A percentile compares a stretch with the other conserved stretches of the same genome.
Conservation (phyloP, 148 eudicot species). For the Vaccinium vitisidaea region DNA sequence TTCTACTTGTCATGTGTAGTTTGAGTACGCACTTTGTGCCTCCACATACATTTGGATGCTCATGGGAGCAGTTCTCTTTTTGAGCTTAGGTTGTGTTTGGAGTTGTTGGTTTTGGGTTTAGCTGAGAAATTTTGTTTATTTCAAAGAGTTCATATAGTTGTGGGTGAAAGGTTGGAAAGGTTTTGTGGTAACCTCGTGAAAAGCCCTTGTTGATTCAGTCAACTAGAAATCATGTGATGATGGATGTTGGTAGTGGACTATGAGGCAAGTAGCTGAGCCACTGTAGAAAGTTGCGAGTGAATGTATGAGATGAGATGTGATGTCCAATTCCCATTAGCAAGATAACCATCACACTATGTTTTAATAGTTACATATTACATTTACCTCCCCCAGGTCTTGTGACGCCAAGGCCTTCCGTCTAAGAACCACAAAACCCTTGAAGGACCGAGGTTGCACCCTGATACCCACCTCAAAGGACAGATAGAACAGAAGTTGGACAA, state of each 20-base stretch:
- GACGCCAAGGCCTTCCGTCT: neutral
- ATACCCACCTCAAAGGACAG: neutral
- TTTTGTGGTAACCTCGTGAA: neutral
- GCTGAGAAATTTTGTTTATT: neutral
- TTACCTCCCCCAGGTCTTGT: neutral
- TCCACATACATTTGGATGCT: constrained; percentile 1
- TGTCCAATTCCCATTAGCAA: too few relatives aligned
- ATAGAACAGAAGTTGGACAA: neutral
- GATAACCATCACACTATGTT: too few relatives aligned
- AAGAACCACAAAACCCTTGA: neutral
- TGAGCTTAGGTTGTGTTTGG: neutral
- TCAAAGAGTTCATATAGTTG: neutral
- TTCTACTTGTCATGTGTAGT: neutral
- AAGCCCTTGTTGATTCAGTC: neutral
- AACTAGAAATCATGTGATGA: neutral
- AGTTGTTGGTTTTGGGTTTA: neutral
- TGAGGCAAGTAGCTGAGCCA: neutral
- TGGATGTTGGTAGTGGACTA: neutral
- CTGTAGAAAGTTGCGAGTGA: neutral
- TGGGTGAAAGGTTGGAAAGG: neutral
- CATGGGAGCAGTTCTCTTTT: neutral
- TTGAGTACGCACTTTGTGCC: neutral
- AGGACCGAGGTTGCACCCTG: neutral
- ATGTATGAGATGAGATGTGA: too few relatives aligned
- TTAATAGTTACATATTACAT: neutral